phyloP scores from a whole-genome alignment of 2,329 filamentous ascomycete genomes.

The Colletotrichum sp. region DNA sequence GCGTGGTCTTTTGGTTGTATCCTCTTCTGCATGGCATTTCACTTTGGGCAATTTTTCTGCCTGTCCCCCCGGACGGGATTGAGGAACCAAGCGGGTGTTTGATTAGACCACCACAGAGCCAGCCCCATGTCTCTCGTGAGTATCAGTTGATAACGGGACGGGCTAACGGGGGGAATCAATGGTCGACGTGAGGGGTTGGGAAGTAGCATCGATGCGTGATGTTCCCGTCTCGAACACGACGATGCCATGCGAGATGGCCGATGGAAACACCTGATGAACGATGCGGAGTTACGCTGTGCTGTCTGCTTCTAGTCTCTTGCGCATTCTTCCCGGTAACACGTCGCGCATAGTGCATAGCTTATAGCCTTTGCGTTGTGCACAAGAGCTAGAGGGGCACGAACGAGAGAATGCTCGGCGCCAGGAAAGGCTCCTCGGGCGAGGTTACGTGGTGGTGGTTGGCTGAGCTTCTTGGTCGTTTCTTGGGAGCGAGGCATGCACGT shows the following conservation, averaged over 20 bases:
- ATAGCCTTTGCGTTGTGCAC: neutral
- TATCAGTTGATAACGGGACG: neutral
- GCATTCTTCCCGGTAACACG: neutral
- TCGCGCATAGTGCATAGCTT: neutral
- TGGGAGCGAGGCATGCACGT: neutral
- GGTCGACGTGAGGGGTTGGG: neutral
- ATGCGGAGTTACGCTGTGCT: neutral
- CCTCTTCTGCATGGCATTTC: constrained; percentile 5
- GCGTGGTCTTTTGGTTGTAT: neutral
- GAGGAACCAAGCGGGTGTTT: neutral
- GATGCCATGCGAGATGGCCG: constrained; percentile 12
- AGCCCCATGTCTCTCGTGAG: neutral
- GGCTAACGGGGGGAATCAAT: neutral
- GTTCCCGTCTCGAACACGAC: neutral
- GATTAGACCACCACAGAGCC: neutral
- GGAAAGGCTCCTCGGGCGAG: neutral
- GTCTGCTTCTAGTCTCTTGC: neutral
- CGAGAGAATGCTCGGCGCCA: constrained; percentile 1
- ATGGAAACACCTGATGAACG: neutral
- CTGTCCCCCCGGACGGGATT: neutral
- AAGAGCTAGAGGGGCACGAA: neutral
- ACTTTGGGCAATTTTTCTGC: neutral
- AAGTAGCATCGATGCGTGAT: neutral
- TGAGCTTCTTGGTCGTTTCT: neutral
- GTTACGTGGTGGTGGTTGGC: neutral